Base-by-base conservation (phyloP, 768 basidiomycete genomes). In the Suillus luteus region DNA sequence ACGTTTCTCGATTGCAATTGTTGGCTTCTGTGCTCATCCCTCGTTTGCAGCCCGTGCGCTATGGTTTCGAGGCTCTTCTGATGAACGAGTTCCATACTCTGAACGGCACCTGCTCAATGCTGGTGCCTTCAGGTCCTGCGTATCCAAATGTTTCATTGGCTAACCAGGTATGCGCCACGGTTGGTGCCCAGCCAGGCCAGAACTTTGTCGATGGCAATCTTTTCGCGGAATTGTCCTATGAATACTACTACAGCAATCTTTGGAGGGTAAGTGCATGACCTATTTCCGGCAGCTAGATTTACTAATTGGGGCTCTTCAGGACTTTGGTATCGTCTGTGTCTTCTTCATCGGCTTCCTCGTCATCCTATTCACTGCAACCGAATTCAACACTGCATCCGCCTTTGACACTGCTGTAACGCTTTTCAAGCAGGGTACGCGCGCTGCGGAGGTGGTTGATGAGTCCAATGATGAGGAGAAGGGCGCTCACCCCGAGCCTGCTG, bases 1-100 rank as follows among this genome's bases (percentile, higher is more conserved):
- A 63, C 66, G 80, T 41, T 41, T 38, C 4, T 41, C 8, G 3
- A 15, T 5, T 31, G 19, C 4, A 8, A 41, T 41, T 2, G 3
- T 19, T 12, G 38, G 57, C 10, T 41, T 27, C 5, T 5, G 27
- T 22, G 9, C 24, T 57, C 22, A 57, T 37, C 1, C 12, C 35
- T 24, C 10, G 15, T 11, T 4, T 58, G 10, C 17, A 58, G 57
- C 57, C 57, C 6, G 37, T 58, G 27, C 38, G 57, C 5, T 58
- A 58, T 58, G 57, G 57, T 0, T 95, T 95, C 72, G 90, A 93
- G 65, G 81, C 83, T 1, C 73, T 95, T 41, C 80, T 96, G 70
- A 80, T 85, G n/a, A 96, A 95, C 74, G 93, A 96, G 73, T 95
- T 95, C 76, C 86, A 83, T 66, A 87, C 84, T 0, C 76, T 91